These are phyloP conservation scores for Batkoa obscura DNA, from an alignment of 371 early-diverging fungal genomes.

Conservation along the genomic window DNA sequence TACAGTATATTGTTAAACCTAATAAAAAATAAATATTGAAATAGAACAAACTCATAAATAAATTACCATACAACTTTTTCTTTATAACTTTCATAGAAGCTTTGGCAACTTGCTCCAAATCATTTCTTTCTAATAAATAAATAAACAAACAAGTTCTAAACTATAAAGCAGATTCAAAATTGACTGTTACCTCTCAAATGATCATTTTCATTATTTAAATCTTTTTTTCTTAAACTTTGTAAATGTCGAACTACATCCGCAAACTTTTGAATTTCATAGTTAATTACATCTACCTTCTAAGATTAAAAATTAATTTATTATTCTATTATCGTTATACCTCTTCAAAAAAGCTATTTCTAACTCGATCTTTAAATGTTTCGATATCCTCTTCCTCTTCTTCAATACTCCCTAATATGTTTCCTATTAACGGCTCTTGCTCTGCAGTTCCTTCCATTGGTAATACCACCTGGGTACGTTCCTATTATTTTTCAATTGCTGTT, in stretches of 20 bases:
- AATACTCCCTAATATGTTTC: background rate
- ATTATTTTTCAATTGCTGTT: background rate
- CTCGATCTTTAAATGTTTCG: background rate
- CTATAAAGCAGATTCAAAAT: background rate
- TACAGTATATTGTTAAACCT: background rate
- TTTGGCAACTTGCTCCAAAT: background rate
- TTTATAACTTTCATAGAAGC: background rate
- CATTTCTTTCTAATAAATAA: background rate
- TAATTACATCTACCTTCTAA: background rate
- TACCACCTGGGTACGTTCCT: no score
- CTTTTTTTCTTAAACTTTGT: background rate
- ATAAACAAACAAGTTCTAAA: background rate
- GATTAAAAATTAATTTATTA: background rate
- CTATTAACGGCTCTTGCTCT: background rate
- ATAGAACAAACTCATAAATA: background rate
- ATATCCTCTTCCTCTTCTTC: background rate
- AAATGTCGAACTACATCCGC: background rate
- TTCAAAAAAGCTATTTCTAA: background rate
- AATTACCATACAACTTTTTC: slow-evolving; percentile 1
- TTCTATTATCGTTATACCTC: background rate
- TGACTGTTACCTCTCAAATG: background rate
- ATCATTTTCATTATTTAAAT: background rate
- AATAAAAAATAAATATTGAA: background rate
- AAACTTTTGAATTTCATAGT: background rate
- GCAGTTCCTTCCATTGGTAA: background rate